Base-by-base conservation (phyloP, 2,329 filamentous ascomycete species). In the Sporothrix mexicana region DNA sequence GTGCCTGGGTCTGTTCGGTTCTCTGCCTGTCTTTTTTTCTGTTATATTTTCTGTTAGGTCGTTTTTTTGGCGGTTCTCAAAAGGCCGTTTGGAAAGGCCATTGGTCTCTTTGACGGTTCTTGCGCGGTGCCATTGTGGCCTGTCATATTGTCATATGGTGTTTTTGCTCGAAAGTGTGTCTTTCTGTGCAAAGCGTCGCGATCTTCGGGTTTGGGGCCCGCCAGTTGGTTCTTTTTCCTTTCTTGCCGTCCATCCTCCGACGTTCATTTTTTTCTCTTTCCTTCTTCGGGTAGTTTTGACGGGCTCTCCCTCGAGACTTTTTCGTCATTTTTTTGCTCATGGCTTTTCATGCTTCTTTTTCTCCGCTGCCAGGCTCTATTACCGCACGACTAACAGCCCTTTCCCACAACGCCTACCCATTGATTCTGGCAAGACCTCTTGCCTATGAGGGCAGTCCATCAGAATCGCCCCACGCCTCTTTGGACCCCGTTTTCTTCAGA, bases 111-210 rank as follows among this genome's bases (percentile, higher is more conserved):
- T 30, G 55, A 15, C 25, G 55, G 25, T 23, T 12, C 23, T 30
- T 57, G 49, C 15, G 49, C n/a, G 49, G 53, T 57, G 53, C 23
- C 10, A 25, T n/a, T 41, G 15, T 64, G 36, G 61, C 61, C 61
- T 15, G 61, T 45, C 41, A 43, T 23, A 20, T 45, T 41, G 17
- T n/a, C n/a, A 8, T 23, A 20, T 53, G 17, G n/a, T 12, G 4
- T 23, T 53, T 20, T 53, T 9, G 30, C 30, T 8, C 8, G 17
- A 53, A 36, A 36, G 30, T 36, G 30, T 36, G 30, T 7, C 1
- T 36, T 36, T 36, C 30, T 36, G 3, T 36, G 30, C 30, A 36
- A 36, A 36, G 7, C 1, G 36, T 62, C 17, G 57, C 10, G 25
- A 66, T 66, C 62, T 3, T 62, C 59, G 43, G 20, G 10, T 47